Conservation (phyloP, 306 rosid genomes). For the Gynostemma pentaphyllum region DNA sequence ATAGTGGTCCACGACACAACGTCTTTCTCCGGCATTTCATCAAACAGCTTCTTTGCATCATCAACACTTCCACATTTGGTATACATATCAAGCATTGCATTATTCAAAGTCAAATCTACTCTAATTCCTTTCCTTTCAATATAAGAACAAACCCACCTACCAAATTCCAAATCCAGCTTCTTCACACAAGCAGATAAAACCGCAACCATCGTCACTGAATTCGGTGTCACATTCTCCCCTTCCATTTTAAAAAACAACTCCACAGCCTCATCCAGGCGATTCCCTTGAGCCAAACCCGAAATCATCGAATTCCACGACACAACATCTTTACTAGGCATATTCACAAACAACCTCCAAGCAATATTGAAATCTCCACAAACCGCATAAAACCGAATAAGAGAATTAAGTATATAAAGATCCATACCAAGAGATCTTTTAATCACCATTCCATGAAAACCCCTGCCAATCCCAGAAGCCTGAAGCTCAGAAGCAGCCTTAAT, state of each 20-base stretch:
- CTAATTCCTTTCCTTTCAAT: conserved; percentile 27
- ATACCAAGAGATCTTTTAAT: conserved; percentile 32
- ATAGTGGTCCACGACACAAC: conserved; percentile 58
- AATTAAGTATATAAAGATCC: conserved; percentile 38
- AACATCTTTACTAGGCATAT: conserved; percentile 28
- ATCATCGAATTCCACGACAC: conserved; percentile 67
- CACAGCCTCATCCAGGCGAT: conserved; percentile 32
- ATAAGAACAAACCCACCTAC: conserved; percentile 48
- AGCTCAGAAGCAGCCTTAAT: conserved; percentile 59
- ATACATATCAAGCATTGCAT: conserved; percentile 60
- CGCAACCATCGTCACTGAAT: conserved; percentile 46
- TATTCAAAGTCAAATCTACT: conserved; percentile 39
- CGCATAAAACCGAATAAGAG: conserved; percentile 46
- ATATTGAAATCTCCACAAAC: conserved; percentile 35
- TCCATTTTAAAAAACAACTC: conserved; percentile 40
- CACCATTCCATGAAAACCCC: conserved; percentile 47
- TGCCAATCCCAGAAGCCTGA: conserved; percentile 25
- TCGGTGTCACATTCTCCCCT: conserved; percentile 33
- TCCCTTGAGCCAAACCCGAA: conserved; percentile 29
- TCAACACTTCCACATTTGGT: conserved; percentile 39
- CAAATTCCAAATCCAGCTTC: conserved; percentile 46
- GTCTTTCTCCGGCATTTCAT: conserved; percentile 49
- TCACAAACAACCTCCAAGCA: conserved; percentile 32
- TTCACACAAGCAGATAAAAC: conserved; percentile 45
- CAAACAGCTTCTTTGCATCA: conserved; percentile 39